Percentiles rank a stretch among this genome's conserved stretches.
Conservation (phyloP, 2,329 filamentous ascomycete species). For the Fusarium neocosmosporiellum region DNA sequence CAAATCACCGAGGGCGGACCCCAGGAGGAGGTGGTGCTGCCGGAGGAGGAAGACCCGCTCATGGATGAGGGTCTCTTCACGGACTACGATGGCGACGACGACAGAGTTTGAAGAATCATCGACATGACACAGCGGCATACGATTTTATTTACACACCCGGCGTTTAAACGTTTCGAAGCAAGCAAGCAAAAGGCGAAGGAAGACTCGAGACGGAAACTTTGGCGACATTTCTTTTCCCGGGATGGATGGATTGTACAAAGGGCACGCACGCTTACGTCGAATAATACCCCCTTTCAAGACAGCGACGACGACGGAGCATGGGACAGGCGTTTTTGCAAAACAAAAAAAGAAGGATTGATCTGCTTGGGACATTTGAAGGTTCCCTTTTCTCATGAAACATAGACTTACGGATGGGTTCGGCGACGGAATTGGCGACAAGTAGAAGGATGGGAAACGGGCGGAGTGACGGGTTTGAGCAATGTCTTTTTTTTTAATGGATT, state of each 20-base stretch:
- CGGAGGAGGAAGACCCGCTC: slow-evolving; percentile 54
- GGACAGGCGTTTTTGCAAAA: slow-evolving; percentile 38
- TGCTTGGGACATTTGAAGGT: slow-evolving; percentile 22
- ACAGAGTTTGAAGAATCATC: slow-evolving; percentile 43
- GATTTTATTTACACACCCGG: slow-evolving; percentile 25
- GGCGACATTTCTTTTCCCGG: slow-evolving; percentile 39
- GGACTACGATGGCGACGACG: slow-evolving; percentile 48
- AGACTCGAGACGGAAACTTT: slow-evolving; percentile 34
- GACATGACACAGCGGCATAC: slow-evolving; percentile 6
- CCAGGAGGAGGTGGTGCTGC: slow-evolving; percentile 53
- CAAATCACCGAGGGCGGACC: slow-evolving; percentile 75
- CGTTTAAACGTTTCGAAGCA: slow-evolving; percentile 37
- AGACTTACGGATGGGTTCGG: slow-evolving; percentile 36
- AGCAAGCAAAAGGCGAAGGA: slow-evolving; percentile 18
- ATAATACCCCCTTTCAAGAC: slow-evolving; percentile 36
- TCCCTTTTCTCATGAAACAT: slow-evolving; percentile 31
- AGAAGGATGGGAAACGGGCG: slow-evolving; percentile 13
- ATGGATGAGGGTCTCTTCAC: slow-evolving; percentile 47
- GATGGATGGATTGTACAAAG: slow-evolving; percentile 39
- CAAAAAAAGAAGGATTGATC: slow-evolving; percentile 34
- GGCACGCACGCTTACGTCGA: slow-evolving; percentile 26
- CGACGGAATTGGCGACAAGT: slow-evolving; percentile 32
- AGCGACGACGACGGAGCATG: slow-evolving; percentile 33
- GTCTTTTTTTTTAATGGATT: slow-evolving; percentile 36
- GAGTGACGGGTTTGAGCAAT: slow-evolving; percentile 12